Base-by-base conservation (phyloP, 805 yeast species). In the Candida yuanshanica region DNA sequence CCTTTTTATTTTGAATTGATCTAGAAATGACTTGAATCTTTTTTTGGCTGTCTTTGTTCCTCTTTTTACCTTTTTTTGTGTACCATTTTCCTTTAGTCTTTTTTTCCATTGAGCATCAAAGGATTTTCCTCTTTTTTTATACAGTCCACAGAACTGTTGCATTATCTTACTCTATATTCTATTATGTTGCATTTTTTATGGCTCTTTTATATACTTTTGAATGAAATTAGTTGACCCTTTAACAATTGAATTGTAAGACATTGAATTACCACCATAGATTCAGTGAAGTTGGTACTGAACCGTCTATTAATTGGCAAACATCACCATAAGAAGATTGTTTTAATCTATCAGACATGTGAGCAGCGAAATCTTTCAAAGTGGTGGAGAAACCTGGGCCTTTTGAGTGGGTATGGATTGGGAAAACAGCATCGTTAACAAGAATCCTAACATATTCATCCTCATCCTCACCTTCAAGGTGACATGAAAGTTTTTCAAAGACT, bases 331-430 rank as follows among this genome's bases (percentile, higher is more conserved):
- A 38, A 12, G 16, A 27, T 7, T 49, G 48, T 12, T 45, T 32
- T 23, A 53, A 37, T 38, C 44, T 45, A 1, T 44, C 22, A 8
- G 21, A 18, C n/a, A 53, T 44, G 23, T 39, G 46, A 4, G 23
- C 23, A n/a, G 42, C 53, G 39, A 53, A 65, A 42, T 53, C 49
- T 31, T 42, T 52, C 44, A 61, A 53, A 33, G 62, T 53, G 48
- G 76, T 60, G 23, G 68, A 57, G 51, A 59, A 70, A 1, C 75
- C 76, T 3, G 79, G 79, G 4, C 80, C 79, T 34, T 61, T 53
- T 18, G 62, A 50, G 48, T 76, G 66, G 37, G 48, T 51, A 14
- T 60, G 58, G 24, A 69, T 52, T 18, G 79, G 79, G 33, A 70
- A 51, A 13, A 74, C 76, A 2, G 78, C 75, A 42, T 74, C 77